These are phyloP conservation scores for Aegilops bicornis DNA, from an alignment of 176 grass and related monocot species.

Conservation along the genomic window DNA sequence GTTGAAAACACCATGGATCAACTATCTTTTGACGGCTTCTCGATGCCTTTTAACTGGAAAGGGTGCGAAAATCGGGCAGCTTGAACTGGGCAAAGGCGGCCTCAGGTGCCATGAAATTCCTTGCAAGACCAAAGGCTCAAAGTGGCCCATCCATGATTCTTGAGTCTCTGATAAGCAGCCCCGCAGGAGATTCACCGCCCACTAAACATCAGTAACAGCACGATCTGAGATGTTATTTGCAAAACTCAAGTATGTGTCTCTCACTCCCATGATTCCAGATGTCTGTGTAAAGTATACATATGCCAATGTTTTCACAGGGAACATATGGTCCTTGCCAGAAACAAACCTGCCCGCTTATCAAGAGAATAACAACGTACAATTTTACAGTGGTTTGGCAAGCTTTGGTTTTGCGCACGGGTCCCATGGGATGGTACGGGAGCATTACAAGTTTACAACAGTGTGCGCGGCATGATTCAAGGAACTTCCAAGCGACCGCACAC, in stretches of 20 bases:
- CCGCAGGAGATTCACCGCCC: background rate
- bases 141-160: background rate
- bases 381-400: background rate
- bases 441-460: conserved; percentile 34
- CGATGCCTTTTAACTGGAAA: background rate
- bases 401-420: background rate
- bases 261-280: background rate
- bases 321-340: conserved; percentile 9
- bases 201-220: too few relatives aligned
- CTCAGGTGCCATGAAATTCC: background rate
- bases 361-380: conserved; percentile 18
- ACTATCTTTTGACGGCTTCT: background rate
- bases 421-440: background rate
- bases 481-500: background rate
- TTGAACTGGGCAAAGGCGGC: background rate
- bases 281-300: conserved; percentile 5
- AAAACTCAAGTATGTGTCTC: background rate
- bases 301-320: conserved; percentile 7
- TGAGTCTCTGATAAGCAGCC: background rate
- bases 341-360: background rate
- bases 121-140: background rate
- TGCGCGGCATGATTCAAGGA: background rate
- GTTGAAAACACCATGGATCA: background rate
- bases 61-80: background rate
- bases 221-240: background rate